Conservation (phyloP, 2,329 filamentous ascomycete species). For the Huntiella moniliformis region DNA sequence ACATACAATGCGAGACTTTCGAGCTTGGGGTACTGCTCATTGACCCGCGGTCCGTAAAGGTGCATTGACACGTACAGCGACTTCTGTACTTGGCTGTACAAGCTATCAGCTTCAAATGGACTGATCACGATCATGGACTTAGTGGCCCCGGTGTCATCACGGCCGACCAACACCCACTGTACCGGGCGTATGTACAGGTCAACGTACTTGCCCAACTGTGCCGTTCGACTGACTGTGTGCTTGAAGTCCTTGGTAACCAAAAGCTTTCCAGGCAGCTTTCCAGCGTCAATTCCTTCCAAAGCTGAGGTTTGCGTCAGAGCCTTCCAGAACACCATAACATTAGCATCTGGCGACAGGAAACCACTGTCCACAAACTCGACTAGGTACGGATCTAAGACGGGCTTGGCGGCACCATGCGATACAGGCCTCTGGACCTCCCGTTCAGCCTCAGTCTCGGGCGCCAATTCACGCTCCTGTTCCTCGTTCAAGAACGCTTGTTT, state of each 20-base stretch:
- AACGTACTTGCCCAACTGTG: too few relatives aligned
- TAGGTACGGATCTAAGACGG: conserved; percentile 22
- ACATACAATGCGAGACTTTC: conserved; percentile 28
- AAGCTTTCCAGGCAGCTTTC: conserved; percentile 22
- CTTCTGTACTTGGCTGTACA: conserved; percentile 23
- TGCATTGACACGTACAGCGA: conserved; percentile 25
- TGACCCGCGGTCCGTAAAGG: conserved; percentile 30
- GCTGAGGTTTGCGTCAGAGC: conserved; percentile 24
- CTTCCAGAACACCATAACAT: conserved; percentile 27
- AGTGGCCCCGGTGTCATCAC: neutral
- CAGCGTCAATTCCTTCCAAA: conserved; percentile 17
- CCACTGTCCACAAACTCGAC: conserved; percentile 22
- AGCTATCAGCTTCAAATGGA: conserved; percentile 36
- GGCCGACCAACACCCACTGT: conserved; percentile 28
- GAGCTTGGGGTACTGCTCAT: conserved; percentile 20
- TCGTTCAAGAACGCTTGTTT: conserved; percentile 28
- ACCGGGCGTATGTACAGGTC: conserved; percentile 34
- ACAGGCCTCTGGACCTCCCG: conserved; percentile 31
- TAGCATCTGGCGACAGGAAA: conserved; percentile 14
- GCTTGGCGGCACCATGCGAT: conserved; percentile 20
- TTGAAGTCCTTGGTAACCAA: conserved; percentile 32
- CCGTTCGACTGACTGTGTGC: conserved; percentile 1
- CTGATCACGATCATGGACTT: conserved; percentile 34
- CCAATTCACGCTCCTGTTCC: conserved; percentile 51
- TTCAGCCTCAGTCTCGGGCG: conserved; percentile 44